phyloP scores from a whole-genome alignment of 805 yeast genomes.

The Metschnikowia gelsemii region DNA sequence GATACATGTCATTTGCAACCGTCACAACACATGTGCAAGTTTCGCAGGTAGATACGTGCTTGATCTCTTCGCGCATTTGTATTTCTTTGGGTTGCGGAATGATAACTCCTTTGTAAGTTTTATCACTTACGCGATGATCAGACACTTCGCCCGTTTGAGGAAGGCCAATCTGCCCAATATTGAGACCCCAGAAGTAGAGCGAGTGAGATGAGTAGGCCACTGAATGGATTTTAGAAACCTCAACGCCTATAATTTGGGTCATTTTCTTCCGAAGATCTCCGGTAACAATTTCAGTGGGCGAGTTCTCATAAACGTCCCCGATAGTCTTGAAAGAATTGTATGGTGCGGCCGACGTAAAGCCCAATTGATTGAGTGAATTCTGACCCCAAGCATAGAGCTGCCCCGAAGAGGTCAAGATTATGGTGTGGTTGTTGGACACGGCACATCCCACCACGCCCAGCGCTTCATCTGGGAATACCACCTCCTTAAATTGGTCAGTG shows the following conservation, averaged over 20 bases:
- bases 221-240: conserved; percentile 71
- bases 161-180: conserved; percentile 69
- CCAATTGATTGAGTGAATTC: conserved; percentile 66
- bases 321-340: conserved; percentile 21
- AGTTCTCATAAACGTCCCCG: conserved; percentile 30
- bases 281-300: conserved; percentile 40
- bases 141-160: conserved; percentile 1
- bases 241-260: conserved; percentile 40
- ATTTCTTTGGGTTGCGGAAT: conserved; percentile 41
- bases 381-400: conserved; percentile 80
- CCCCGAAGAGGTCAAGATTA: conserved; percentile 53
- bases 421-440: conserved; percentile 65
- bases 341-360: conserved; percentile 31
- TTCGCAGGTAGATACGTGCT: conserved; percentile 63
- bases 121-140: conserved; percentile 30
- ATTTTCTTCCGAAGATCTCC: conserved; percentile 40
- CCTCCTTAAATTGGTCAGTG: conserved; percentile 43
- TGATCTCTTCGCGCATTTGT: conserved; percentile 50
- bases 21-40: conserved; percentile 66
- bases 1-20: conserved; percentile 57
- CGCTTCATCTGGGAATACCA: conserved; percentile 38
- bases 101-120: conserved; percentile 36
- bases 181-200: conserved; percentile 71
- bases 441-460: conserved; percentile 35
- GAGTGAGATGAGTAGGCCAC: conserved; percentile 52